Evolutionary conservation across 2,329 filamentous ascomycete species (phyloP), one percentile per base, ranked within the genome.

Genomic region (Juglanconis juglandina): DNA sequence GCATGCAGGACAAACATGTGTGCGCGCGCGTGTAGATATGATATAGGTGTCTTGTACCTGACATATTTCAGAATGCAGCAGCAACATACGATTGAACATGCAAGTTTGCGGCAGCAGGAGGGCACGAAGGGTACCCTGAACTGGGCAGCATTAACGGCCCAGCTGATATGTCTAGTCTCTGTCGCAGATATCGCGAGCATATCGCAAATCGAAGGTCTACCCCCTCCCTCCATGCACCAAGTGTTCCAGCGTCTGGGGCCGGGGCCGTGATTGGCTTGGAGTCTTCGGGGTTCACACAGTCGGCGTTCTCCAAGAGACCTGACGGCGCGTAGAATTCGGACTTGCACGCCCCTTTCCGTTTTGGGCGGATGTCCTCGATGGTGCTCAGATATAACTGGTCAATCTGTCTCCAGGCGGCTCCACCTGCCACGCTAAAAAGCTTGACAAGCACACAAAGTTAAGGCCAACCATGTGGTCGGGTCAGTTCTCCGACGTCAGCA

Each of bases 241-340:
- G 70, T 71, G 75, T 76, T 76, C 71, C 75, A 72, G 68, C 67
- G 67, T 59, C 59, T 61, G 42, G 65, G 61, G 60, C 63, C 62
- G 62, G 37, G 53, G 64, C 48, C 34, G 76, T 52, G 71, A 79
- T 79, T 79, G 74, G 77, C 54, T 63, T 60, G 59, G 46, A 10
- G 37, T 39, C 33, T 34, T 35, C 52, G 49, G 63, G 53, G 56
- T 66, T 68, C 67, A 68, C 70, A 72, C 68, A 66, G 67, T 68
- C 68, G 64, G 66, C 68, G 67, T 76, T 74, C 72, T 42, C 39
- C 11, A 42, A 42, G 39, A 13, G 39, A 42, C 44, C 73, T 57
- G 73, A 75, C 71, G 76, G 77, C 77, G 77, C 73, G 70, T 79
- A 77, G 30, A 37, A 39, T 37, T 48, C 48, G 37, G 39, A 42